Evolutionary conservation across 2,329 filamentous ascomycete species (phyloP), one percentile per base, ranked within the genome.

Genomic region (Elsinoe australis): DNA sequence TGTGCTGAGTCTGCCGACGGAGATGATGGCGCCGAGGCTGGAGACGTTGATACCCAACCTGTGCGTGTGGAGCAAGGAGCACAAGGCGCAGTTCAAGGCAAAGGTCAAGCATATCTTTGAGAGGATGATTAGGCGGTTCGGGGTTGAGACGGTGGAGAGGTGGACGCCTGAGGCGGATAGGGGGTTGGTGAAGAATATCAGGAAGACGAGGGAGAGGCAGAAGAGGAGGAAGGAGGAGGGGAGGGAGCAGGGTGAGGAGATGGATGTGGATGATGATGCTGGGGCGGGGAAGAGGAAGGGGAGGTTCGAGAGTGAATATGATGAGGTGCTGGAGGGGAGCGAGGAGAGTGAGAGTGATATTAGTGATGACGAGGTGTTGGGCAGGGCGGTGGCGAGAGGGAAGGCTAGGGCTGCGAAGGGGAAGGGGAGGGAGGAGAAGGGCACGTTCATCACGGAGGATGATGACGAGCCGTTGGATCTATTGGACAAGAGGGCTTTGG

Each of bases 91-190:
- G 63, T 92, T 98, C 71, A 87, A 90, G 60, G 83, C 86, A 42
- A 98, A 96, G 72, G 89, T 98, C 57, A 96, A 95, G 79, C 89
- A 95, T 62, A 96, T 98, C 54, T 71, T 98, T 12, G 92, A 98
- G 69, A 81, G 92, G 46, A 87, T 95, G 76, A 84, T 96, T 17
- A 80, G 90, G 39, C 81, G 90, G 49, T 96, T 95, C 61, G 89
- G 92, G 39, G 84, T 85, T 36, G 83, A 90, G 2, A 67, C 79
- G 22, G 78, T 98, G 9, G 86, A 92, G 67, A 78, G 79, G 55
- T 74, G 85, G 64, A 89, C 86, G 51, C 90, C 89, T 2, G 86
- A 94, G 59, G 79, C 79, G 17, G 90, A 95, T 67, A 81, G 81
- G 57, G 98, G 96, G 67, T 73, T 98, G 49, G 83, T 98, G 32